Evolutionary conservation across 495 filamentous ascomycete species (phyloP).

Genomic region (Penicillium parvum): DNA sequence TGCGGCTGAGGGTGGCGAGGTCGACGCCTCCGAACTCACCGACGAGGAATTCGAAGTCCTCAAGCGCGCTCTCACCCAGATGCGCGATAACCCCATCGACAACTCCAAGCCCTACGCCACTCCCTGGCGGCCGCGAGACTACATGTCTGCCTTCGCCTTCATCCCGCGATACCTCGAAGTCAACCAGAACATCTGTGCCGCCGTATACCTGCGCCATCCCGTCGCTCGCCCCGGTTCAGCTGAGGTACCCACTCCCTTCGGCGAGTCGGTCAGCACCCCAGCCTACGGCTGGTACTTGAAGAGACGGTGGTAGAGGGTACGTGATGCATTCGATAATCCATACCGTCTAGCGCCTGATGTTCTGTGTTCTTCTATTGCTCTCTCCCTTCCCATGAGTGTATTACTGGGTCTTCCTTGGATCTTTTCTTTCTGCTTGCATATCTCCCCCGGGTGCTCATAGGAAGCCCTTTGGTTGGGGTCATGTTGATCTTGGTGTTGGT

Average conservation of each 20-base stretch:
- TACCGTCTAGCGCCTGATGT: too few species aligned
- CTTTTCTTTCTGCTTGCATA: conserved; percentile 26
- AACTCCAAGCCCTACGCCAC: conserved; percentile 78
- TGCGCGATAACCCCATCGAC: conserved; percentile 71
- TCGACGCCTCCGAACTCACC: conserved; percentile 38
- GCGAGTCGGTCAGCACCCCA: conserved; percentile 55
- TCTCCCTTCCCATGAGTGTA: conserved; percentile 27
- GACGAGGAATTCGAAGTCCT: conserved; percentile 40
- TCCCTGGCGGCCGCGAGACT: conserved; percentile 84
- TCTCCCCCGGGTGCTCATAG: conserved; percentile 23
- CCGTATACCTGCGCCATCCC: conserved; percentile 92
- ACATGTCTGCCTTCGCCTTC: conserved; percentile 88
- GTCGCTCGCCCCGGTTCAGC: conserved; percentile 83
- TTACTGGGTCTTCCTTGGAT: conserved; percentile 36
- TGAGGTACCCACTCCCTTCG: conserved; percentile 89
- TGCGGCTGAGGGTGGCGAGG: conserved; percentile 34
- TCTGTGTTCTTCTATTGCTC: background rate
- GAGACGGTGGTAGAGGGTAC: conserved; percentile 57
- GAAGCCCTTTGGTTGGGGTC: conserved; percentile 13
- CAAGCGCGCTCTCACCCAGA: conserved; percentile 47
- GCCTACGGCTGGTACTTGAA: conserved; percentile 93
- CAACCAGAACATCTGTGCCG: conserved; percentile 91
- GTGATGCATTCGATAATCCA: background rate
- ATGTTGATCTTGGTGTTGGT: conserved; percentile 33
- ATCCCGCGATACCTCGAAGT: conserved; percentile 95